A percentile compares a stretch with the other conserved stretches of the same genome.
Conservation (phyloP, 495 filamentous ascomycete species). For the Penicillium roqueforti region DNA sequence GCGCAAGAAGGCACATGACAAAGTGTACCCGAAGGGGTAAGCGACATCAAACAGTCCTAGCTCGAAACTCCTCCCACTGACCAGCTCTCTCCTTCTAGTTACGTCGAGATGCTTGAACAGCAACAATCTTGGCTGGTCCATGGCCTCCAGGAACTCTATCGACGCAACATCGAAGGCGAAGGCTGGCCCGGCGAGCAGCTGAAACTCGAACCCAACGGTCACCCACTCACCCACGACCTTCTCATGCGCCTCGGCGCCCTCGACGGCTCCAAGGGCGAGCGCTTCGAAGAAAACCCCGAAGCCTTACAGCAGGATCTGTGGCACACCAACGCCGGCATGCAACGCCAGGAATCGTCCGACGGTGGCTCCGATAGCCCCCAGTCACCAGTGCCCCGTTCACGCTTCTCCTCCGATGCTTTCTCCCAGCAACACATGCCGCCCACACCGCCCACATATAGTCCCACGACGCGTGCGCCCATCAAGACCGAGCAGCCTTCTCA, state of each 20-base stretch:
- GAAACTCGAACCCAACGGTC: conserved; percentile 49
- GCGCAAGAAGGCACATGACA: conserved; percentile 58
- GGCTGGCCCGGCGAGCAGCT: conserved; percentile 54
- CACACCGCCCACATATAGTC: conserved; percentile 39
- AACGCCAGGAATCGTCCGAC: conserved; percentile 51
- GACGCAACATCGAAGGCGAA: conserved; percentile 45
- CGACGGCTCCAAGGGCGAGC: conserved; percentile 47
- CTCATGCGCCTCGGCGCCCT: conserved; percentile 56
- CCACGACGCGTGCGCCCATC: conserved; percentile 25
- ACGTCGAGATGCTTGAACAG: conserved; percentile 69
- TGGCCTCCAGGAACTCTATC: conserved; percentile 58
- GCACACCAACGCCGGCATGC: conserved; percentile 46
- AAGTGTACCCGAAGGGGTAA: conserved; percentile 61
- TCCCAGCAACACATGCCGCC: conserved; percentile 30
- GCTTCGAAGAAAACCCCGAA: conserved; percentile 56
- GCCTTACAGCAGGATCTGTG: conserved; percentile 53
- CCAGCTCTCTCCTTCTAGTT: conserved; percentile 34
- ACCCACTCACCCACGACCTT: conserved; percentile 64
- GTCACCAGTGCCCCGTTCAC: conserved; percentile 35
- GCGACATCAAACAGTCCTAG: conserved; percentile 9
- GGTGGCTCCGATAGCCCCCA: conserved; percentile 51
- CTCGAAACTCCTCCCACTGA: background rate
- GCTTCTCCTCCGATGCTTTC: conserved; percentile 37
- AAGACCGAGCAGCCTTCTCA: conserved; percentile 26
- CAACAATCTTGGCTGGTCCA: conserved; percentile 62